Evolutionary conservation across 2,329 filamentous ascomycete species (phyloP), one percentile per base, ranked within the genome.

Genomic region (Ophiostoma sp.): DNA sequence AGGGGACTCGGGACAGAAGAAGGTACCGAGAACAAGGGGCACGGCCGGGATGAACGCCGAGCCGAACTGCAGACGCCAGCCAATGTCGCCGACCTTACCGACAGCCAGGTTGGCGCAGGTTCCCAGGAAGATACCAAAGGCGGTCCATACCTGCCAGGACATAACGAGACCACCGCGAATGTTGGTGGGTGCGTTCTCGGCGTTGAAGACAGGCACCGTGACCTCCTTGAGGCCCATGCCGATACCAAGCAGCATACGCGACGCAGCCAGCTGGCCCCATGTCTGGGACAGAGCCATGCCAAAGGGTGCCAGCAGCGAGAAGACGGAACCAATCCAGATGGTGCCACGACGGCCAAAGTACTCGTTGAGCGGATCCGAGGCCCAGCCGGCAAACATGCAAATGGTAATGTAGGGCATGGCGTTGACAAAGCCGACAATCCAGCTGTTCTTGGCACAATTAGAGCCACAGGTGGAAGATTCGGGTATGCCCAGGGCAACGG

Each of bases 91-190:
- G 0, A 83, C 82, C 67, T 88, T 81, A 65, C 86, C 87, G 60
- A 90, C 86, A 4, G 83, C 86, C 39, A 91, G 81, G 75, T 90
- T 91, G 72, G 88, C 88, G 71, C 82, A 85, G 69, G 85, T 88
- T 11, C 89, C 90, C 27, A 90, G 80, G 77, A 90, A 88, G 73
- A 83, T 83, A 67, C 81, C 72, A 69, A 80, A 90, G 79, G 72
- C 72, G 10, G 72, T 73, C 70, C 83, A 87, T 23, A 86, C 76
- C 48, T 74, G 89, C 91, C 91, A 94, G 73, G 88, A 89, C 91
- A 94, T 94, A 73, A 94, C 90, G 23, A 95, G 82, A 8, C 89
- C 90, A 73, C 90, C 90, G 76, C 90, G 86, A 69, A 93, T 89
- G 1, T 83, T 78, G 1, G 90, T 87, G 0, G 90, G 90, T 0